A percentile compares a stretch with the other conserved stretches of the same genome.
Evolutionary conservation across 106 monocot genomes (phyloP).

Genomic region (Allium fistulosum): DNA sequence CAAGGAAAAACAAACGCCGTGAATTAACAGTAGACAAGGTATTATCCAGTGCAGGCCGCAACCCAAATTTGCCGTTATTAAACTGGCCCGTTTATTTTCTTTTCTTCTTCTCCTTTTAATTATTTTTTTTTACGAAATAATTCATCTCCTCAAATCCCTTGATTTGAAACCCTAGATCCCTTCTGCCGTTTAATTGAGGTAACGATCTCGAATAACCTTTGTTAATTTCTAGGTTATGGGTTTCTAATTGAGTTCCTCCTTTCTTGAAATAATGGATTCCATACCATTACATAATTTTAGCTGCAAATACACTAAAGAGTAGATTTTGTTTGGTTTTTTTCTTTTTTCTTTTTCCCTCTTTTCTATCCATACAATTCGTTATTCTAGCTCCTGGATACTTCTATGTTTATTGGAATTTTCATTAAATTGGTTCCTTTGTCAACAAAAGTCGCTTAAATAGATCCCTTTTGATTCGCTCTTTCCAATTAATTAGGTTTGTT

Average conservation of each 20-base stretch:
- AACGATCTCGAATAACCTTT: slow-evolving; percentile 11
- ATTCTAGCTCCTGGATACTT: neutral
- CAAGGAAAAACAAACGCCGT: slow-evolving; percentile 7
- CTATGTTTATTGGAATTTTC: neutral
- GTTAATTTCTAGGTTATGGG: slow-evolving; percentile 6
- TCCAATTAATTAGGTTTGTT: no score
- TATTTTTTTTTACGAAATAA: neutral
- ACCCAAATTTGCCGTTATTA: slow-evolving; percentile 9
- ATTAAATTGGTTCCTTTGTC: neutral
- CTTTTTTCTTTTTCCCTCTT: no score
- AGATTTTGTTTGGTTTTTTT: slow-evolving; percentile 6
- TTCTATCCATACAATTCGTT: neutral
- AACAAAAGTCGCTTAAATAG: neutral
- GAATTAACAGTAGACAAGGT: slow-evolving; percentile 15
- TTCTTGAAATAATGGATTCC: neutral
- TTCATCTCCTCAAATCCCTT: neutral
- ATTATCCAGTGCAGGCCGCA: slow-evolving; percentile 29
- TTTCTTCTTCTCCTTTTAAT: slow-evolving; percentile 1
- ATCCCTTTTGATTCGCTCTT: neutral
- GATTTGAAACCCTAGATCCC: slow-evolving; percentile 6
- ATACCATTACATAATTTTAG: neutral
- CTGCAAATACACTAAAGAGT: neutral
- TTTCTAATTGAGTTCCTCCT: slow-evolving; percentile 1
- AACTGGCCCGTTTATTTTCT: slow-evolving; percentile 9
- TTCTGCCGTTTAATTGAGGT: slow-evolving; percentile 11